Base-by-base conservation (phyloP, 2,329 filamentous ascomycete genomes). In the Nakataea oryzae region DNA sequence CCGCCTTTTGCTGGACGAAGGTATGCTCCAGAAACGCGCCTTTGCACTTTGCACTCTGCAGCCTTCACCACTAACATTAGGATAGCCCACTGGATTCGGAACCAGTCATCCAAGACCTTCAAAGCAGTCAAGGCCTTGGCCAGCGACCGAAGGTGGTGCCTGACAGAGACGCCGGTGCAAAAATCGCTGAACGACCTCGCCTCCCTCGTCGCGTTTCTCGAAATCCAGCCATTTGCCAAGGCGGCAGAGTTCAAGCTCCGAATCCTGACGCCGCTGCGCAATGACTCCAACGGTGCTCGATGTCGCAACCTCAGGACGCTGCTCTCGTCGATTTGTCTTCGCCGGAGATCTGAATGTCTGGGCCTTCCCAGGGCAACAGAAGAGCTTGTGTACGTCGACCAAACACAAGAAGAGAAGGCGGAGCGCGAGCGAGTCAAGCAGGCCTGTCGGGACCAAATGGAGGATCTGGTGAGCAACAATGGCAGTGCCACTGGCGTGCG, bases 111-210 rank as follows among this genome's bases (percentile, higher is more conserved):
- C 26, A 56, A 13, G 24, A 13, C 13, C 4, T 56, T 56, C 54
- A 29, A 56, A 24, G 54, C 54, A 3, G 28, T 24, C 54, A 27
- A 29, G 14, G 9, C 8, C 5, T 13, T 56, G 3, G 26, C 5
- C 1, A 29, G 26, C 26, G n/a, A 56, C 8, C 24, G 54, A 6
- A 27, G 81, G 11, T 85, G 81, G 81, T 82, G 79, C 64, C 71
- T 83, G 0, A 79, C 79, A 0, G 81, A 80, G 0, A 83, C 81
- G 0, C 81, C 81, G 0, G 78, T 84, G 28, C 81, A 84, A 63
- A 84, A 84, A 64, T 71, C 70, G 2, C 71, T 84, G 0, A 76
- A 78, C 8, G 81, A 85, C 59, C 74, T 84, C 3, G 81, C 78
- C 0, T 74, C 80, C 0, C 70, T 85, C 0, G 74, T 83, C 55